Conservation (phyloP, 495 filamentous ascomycete genomes). For the Trichoderma erinaceum region DNA sequence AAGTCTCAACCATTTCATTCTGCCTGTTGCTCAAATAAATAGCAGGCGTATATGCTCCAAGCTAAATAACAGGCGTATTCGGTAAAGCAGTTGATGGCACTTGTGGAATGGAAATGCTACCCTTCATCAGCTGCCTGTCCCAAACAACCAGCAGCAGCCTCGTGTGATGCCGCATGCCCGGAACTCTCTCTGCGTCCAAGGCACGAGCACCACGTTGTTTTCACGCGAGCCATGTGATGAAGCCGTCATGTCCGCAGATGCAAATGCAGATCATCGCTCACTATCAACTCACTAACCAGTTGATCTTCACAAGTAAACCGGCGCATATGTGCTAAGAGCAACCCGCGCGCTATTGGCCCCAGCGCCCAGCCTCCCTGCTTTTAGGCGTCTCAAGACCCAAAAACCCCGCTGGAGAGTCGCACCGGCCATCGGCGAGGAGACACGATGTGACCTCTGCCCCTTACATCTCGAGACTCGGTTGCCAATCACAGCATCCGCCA, state of each 20-base stretch:
- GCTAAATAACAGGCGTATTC: neutral
- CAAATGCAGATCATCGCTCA: neutral
- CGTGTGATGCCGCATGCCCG: neutral
- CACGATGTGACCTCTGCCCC: conserved; percentile 5
- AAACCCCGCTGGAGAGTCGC: neutral
- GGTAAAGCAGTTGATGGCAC: neutral
- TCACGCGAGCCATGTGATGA: neutral
- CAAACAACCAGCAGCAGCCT: neutral
- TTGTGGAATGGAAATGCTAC: neutral
- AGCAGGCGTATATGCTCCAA: neutral
- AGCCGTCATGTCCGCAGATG: neutral
- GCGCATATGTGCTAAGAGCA: neutral
- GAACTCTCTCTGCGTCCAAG: neutral
- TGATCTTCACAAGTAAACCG: neutral
- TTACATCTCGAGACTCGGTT: conserved; percentile 1
- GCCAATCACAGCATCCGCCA: neutral
- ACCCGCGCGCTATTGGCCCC: neutral
- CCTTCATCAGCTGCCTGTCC: conserved; percentile 1
- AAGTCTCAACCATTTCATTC: too few species aligned
- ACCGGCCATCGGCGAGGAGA: neutral
- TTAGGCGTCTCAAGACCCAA: neutral
- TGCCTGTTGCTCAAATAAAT: too few species aligned
- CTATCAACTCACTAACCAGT: neutral
- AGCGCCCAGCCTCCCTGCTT: conserved; percentile 10
- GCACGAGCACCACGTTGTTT: neutral